Evolutionary conservation across 192 early-diverging fungal genomes (phyloP).

Genomic region (Linnemannia exigua): DNA sequence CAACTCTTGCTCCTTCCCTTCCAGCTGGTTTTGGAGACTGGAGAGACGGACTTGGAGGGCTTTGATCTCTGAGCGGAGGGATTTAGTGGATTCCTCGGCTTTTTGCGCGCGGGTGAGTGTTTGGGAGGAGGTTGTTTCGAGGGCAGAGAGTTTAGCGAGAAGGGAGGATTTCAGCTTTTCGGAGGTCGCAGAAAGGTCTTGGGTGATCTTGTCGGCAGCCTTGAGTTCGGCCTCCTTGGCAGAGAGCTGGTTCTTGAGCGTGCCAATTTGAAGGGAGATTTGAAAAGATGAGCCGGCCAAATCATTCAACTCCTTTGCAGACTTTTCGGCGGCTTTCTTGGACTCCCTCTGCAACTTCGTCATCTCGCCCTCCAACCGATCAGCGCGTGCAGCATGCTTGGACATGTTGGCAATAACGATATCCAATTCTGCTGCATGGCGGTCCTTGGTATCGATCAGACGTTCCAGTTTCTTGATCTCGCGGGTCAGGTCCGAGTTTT

Average conservation of each 20-base stretch:
- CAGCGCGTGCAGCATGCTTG: neutral
- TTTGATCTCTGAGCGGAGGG: conserved; percentile 6
- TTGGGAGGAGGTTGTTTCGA: neutral
- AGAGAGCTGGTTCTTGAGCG: neutral
- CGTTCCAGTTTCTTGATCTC: conserved; percentile 11
- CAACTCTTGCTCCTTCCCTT: neutral
- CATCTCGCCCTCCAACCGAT: neutral
- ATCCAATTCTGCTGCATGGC: conserved; percentile 1
- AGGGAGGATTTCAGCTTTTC: neutral
- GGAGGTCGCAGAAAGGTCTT: neutral
- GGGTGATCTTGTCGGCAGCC: neutral
- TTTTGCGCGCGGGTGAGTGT: neutral
- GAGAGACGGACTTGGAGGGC: neutral
- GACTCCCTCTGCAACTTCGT: neutral
- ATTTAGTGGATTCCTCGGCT: neutral
- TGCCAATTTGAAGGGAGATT: neutral
- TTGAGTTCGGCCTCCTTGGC: conserved; percentile 4
- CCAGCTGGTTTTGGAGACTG: neutral
- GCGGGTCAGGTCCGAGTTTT: neutral
- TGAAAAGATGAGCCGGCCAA: neutral
- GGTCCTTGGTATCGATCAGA: conserved; percentile 13
- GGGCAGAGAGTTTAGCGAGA: neutral
- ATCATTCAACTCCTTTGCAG: neutral
- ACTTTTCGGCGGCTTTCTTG: neutral
- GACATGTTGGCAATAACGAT: conserved; percentile 6